These are phyloP conservation scores for Phytophthora kernoviae DNA, from an alignment of 352 stramenopile genomes.

Conservation along the genomic window DNA sequence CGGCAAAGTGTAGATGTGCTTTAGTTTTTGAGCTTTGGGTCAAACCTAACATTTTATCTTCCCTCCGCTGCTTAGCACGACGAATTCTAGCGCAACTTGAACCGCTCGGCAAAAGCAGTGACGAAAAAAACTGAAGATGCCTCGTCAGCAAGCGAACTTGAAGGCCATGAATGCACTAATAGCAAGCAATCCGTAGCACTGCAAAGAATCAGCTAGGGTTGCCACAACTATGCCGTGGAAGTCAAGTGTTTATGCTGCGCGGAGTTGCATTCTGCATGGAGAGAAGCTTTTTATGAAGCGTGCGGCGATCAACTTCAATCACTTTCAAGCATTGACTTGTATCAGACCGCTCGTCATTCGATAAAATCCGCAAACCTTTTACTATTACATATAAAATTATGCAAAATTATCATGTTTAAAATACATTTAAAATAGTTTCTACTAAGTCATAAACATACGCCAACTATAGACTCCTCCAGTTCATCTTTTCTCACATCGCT, in stretches of 20 bases:
- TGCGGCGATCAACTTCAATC: conserved; percentile 31
- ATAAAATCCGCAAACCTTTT: conserved; percentile 15
- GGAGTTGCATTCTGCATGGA: conserved; percentile 1
- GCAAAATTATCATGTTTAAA: neutral
- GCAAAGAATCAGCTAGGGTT: no score
- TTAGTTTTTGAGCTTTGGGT: no score
- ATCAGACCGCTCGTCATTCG: conserved; percentile 8
- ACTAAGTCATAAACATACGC: neutral
- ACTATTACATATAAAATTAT: neutral
- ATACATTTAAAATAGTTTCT: no score
- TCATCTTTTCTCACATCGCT: neutral
- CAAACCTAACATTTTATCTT: no score
- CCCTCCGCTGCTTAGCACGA: no score
- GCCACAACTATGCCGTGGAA: conserved; percentile 4
- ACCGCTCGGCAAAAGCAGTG: neutral
- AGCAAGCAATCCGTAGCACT: no score
- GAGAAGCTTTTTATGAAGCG: neutral
- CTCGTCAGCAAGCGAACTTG: conserved; percentile 10
- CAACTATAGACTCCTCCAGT: neutral
- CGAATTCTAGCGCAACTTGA: no score
- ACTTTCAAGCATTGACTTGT: conserved; percentile 16
- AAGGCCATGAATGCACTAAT: conserved; percentile 30
- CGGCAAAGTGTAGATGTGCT: no score
- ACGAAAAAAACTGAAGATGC: conserved; percentile 28
- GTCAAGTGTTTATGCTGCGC: conserved; percentile 9